These are phyloP conservation scores for Triadica sebifera DNA, from an alignment of 345 rosid species.

Conservation along the genomic window DNA sequence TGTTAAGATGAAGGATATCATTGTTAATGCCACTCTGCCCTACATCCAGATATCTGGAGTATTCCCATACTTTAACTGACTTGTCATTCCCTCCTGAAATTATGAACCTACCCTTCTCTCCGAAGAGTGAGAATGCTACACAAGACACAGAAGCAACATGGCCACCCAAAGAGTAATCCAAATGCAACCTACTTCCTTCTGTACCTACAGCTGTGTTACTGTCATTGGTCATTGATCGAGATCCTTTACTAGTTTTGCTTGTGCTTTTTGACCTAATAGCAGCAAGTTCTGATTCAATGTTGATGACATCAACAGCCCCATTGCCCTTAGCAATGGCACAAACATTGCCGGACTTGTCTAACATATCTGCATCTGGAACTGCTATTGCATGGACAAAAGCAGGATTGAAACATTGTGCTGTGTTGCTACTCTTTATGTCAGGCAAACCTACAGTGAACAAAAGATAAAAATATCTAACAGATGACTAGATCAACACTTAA, in stretches of 20 bases:
- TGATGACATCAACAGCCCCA: conserved; percentile 65
- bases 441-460: conserved; percentile 44
- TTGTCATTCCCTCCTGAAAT: conserved; percentile 90
- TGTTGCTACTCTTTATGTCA: conserved; percentile 30
- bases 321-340: conserved; percentile 86
- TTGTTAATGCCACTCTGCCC: conserved; percentile 31
- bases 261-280: conserved; percentile 37
- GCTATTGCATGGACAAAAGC: conserved; percentile 83
- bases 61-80: conserved; percentile 75
- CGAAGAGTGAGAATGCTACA: conserved; percentile 70
- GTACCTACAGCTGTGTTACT: conserved; percentile 17
- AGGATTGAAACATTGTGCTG: conserved; percentile 76
- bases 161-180: conserved; percentile 80
- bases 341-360: conserved; percentile 57
- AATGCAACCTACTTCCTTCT: conserved; percentile 50
- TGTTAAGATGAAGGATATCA: conserved; percentile 48
- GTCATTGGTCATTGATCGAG: conserved; percentile 44
- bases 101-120: conserved; percentile 66
- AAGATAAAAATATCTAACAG: not conserved
- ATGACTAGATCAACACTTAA: not conserved
- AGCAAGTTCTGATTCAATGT: conserved; percentile 63
- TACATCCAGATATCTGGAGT: conserved; percentile 43
- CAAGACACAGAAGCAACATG: conserved; percentile 86
- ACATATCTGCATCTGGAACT: conserved; percentile 73
- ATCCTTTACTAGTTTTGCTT: conserved; percentile 49